Conservation (phyloP, 345 rosid genomes). For the Lenwebbia sp. region DNA sequence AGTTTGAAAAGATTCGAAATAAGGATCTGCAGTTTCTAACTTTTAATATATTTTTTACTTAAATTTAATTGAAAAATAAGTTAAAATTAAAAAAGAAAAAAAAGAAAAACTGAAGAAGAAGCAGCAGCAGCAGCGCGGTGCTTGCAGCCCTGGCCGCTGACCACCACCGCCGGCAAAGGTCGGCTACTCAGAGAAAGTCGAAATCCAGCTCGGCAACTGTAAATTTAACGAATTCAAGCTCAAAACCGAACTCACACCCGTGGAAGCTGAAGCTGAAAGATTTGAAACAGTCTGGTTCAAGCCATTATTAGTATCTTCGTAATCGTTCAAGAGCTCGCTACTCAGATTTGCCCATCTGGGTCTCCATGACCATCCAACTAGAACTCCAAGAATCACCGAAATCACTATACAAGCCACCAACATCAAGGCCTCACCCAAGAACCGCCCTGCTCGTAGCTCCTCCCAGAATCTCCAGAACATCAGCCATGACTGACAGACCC, state of each 20-base stretch:
- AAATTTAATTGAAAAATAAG: too few relatives aligned
- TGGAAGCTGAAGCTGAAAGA: background rate
- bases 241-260: constrained; percentile 6
- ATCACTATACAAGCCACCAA: constrained; percentile 58
- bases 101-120: too few relatives aligned
- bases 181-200: background rate
- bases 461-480: constrained; percentile 29
- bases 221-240: constrained; percentile 22
- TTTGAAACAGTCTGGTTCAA: background rate
- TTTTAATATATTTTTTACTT: too few relatives aligned
- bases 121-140: too few relatives aligned
- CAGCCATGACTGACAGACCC: background rate
- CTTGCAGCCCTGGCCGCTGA: too few relatives aligned
- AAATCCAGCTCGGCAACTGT: constrained; percentile 8
- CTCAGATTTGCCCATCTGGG: constrained; percentile 69
- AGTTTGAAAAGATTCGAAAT: too few relatives aligned
- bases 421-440: constrained; percentile 28
- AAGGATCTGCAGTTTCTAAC: too few relatives aligned
- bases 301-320: background rate
- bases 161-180: background rate
- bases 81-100: too few relatives aligned
- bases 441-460: constrained; percentile 27
- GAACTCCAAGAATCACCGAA: constrained; percentile 62
- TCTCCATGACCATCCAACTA: constrained; percentile 89
- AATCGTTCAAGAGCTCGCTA: constrained; percentile 17